Evolutionary conservation across 352 stramenopile genomes (phyloP).

Genomic region (Pythium angustatum): DNA sequence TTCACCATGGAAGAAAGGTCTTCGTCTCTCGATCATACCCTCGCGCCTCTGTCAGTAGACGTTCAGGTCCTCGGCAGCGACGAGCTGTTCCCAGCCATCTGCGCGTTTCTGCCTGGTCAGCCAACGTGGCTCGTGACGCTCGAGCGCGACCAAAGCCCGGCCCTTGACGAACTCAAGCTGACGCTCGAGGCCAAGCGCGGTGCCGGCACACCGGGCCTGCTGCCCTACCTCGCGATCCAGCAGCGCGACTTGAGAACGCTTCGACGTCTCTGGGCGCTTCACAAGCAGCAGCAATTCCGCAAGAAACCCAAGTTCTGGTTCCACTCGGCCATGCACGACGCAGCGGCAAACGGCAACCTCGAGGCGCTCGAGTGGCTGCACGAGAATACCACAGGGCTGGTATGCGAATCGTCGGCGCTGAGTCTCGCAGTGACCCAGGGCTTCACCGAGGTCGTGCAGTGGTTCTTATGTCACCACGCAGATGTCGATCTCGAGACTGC

Average conservation of each 20-base stretch:
- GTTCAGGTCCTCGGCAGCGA: conserved; percentile 9
- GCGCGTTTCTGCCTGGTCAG: conserved; percentile 17
- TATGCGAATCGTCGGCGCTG: not conserved
- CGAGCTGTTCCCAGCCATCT: conserved; percentile 3
- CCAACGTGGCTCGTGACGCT: conserved; percentile 22
- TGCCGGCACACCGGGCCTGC: conserved; percentile 17
- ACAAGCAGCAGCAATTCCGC: conserved; percentile 14
- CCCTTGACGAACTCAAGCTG: not conserved
- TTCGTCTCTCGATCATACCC: too few species aligned
- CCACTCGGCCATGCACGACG: conserved; percentile 7
- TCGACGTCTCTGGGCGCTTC: conserved; percentile 12
- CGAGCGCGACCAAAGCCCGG: not conserved
- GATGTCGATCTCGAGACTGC: not conserved
- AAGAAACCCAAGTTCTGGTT: conserved; percentile 18
- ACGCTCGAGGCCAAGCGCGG: not conserved
- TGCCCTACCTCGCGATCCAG: conserved; percentile 22
- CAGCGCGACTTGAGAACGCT: conserved; percentile 12
- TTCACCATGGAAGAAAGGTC: too few species aligned
- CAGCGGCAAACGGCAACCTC: conserved; percentile 12
- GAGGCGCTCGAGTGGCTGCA: conserved; percentile 23
- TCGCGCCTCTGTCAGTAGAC: not conserved
- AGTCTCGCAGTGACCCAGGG: conserved; percentile 12
- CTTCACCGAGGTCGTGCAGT: conserved; percentile 18
- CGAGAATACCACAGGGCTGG: not conserved
- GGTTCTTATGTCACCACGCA: conserved; percentile 5